Conservation (phyloP, 2,329 filamentous ascomycete species). For the Exophiala lecanii-corni region DNA sequence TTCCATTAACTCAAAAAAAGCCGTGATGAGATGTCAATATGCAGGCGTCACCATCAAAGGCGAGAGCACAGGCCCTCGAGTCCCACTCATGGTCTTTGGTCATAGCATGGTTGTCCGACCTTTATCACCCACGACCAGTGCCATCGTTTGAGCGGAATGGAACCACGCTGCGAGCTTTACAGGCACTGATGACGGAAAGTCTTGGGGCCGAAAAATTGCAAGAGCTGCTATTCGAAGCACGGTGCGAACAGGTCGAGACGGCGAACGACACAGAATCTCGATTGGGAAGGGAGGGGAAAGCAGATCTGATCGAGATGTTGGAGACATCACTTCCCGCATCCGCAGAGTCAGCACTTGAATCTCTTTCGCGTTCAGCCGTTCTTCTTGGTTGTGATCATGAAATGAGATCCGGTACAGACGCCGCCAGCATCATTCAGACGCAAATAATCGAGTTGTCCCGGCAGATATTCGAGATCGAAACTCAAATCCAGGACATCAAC, state of each 20-base stretch:
- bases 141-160: conserved; percentile 82
- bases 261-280: background rate
- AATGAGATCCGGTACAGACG: conserved; percentile 26
- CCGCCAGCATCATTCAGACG: conserved; percentile 1
- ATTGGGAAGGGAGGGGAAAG: background rate
- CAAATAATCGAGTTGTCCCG: conserved; percentile 54
- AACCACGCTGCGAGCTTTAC: conserved; percentile 52
- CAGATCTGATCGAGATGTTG: conserved; percentile 3
- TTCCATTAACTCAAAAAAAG: too few relatives aligned
- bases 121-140: conserved; percentile 59
- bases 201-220: conserved; percentile 28
- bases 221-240: conserved; percentile 38
- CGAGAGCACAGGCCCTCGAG: conserved; percentile 70
- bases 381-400: conserved; percentile 7
- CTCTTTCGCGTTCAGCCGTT: conserved; percentile 11
- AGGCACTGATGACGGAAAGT: conserved; percentile 24
- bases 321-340: conserved; percentile 6
- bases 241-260: conserved; percentile 8
- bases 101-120: conserved; percentile 73
- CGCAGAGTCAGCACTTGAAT: conserved; percentile 10
- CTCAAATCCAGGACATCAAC: conserved; percentile 44
- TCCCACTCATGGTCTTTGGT: conserved; percentile 90
- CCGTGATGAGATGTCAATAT: too few relatives aligned
- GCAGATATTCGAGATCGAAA: conserved; percentile 47
- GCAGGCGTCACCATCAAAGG: conserved; percentile 58